A percentile compares a stretch with the other conserved stretches of the same genome.
Conservation (phyloP, 441 rosid genomes). For the Syzygium malaccense region DNA sequence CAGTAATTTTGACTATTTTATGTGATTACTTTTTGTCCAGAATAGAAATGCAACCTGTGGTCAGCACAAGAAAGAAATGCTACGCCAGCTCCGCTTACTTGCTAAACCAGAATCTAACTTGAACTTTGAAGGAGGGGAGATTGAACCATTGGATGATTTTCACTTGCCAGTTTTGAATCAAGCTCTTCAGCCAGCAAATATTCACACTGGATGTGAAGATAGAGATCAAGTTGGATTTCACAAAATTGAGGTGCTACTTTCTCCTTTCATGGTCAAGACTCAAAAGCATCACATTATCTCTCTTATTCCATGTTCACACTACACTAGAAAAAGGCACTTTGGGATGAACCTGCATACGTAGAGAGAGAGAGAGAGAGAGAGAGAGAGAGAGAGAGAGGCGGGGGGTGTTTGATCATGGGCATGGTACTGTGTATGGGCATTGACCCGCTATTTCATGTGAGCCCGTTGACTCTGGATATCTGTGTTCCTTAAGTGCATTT, state of each 20-base stretch:
- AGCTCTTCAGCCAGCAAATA: not conserved
- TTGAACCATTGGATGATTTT: not conserved
- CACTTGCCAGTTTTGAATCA: not conserved
- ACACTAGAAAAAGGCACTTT: not conserved
- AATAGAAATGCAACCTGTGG: conserved; percentile 14
- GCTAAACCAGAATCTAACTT: not conserved
- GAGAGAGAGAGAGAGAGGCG: not conserved
- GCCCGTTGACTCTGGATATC: not conserved
- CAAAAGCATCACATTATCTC: not conserved
- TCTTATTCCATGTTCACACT: not conserved
- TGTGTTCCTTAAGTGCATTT: not conserved
- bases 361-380: not conserved
- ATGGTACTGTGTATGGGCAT: not conserved
- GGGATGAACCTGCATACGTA: not conserved
- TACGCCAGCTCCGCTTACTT: conserved; percentile 9
- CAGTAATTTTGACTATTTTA: not conserved
- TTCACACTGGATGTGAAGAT: not conserved
- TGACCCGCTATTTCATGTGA: not conserved
- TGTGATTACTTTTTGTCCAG: not conserved
- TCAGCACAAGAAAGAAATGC: conserved; percentile 8
- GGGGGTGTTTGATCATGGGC: not conserved
- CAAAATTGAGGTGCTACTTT: not conserved
- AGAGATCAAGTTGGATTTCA: not conserved
- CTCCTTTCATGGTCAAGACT: not conserved
- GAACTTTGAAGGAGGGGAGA: not conserved